These are phyloP conservation scores for Diutina siamensis DNA, from an alignment of 1,139 yeast genomes.

Conservation along the genomic window DNA sequence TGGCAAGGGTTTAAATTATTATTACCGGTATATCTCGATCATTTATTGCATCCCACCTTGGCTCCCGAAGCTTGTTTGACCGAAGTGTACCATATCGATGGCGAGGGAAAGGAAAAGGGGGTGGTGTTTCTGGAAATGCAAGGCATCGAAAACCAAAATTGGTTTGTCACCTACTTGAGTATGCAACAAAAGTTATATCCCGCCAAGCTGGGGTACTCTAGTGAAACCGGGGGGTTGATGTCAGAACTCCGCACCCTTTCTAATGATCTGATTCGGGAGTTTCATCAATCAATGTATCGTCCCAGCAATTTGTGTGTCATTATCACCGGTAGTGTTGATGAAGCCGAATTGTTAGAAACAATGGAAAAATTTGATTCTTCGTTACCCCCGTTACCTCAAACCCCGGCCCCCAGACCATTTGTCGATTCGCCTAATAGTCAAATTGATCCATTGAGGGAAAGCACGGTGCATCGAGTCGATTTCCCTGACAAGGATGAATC, in stretches of 20 bases:
- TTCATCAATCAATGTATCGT: constrained; percentile 62
- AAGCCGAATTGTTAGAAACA: constrained; percentile 49
- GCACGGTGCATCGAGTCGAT: constrained; percentile 40
- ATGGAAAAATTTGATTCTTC: constrained; percentile 55
- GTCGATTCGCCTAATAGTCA: constrained; percentile 47
- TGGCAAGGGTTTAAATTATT: constrained; percentile 87
- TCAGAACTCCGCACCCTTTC: constrained; percentile 62
- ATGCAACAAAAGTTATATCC: constrained; percentile 53
- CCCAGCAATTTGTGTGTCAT: constrained; percentile 80
- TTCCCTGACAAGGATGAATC: constrained; percentile 89
- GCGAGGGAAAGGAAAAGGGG: constrained; percentile 84
- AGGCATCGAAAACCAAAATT: constrained; percentile 75
- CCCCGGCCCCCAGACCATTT: constrained; percentile 55
- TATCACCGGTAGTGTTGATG: constrained; percentile 76
- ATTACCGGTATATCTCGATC: constrained; percentile 86
- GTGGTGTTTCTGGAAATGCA: constrained; percentile 98
- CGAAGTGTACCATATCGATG: constrained; percentile 92
- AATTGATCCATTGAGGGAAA: constrained; percentile 31
- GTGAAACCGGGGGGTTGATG: constrained; percentile 92
- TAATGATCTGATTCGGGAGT: constrained; percentile 61
- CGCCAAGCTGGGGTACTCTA: constrained; percentile 63
- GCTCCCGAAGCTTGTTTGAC: constrained; percentile 87
- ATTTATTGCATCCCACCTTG: constrained; percentile 70
- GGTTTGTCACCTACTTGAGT: constrained; percentile 54
- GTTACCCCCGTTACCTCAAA: constrained; percentile 29